Conservation (phyloP, 2,329 filamentous ascomycete species). For the Aspergillus piperis region DNA sequence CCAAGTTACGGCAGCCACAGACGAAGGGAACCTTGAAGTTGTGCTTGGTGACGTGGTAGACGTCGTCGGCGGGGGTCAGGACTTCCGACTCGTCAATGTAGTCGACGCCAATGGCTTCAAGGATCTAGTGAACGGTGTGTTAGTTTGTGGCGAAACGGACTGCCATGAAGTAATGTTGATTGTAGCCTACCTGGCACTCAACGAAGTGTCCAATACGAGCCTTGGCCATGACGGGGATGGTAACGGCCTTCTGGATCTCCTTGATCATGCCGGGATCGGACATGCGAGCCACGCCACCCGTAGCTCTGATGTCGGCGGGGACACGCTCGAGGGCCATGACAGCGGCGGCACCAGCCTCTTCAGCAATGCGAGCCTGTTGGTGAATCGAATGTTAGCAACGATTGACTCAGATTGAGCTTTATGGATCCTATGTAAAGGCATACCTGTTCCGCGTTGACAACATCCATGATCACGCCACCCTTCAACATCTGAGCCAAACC, state of each 20-base stretch:
- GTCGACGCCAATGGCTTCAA: slow-evolving; percentile 91
- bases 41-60: slow-evolving; percentile 89
- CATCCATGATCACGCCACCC: slow-evolving; percentile 99
- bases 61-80: slow-evolving; percentile 87
- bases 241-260: slow-evolving; percentile 91
- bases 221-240: slow-evolving; percentile 99
- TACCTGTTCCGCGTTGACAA: slow-evolving; percentile 84
- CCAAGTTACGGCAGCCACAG: slow-evolving; percentile 91
- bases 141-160: neutral
- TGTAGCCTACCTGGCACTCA: slow-evolving; percentile 72
- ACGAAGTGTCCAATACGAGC: slow-evolving; percentile 97
- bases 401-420: neutral
- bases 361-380: slow-evolving; percentile 81
- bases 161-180: neutral
- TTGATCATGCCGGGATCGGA: slow-evolving; percentile 92
- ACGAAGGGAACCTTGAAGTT: slow-evolving; percentile 85
- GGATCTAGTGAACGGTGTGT: slow-evolving; percentile 62
- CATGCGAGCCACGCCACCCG: slow-evolving; percentile 96
- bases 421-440: slow-evolving; percentile 1
- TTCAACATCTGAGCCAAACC: slow-evolving; percentile 97
- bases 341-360: slow-evolving; percentile 91
- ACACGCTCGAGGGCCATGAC: slow-evolving; percentile 99
- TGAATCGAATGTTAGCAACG: neutral
- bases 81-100: slow-evolving; percentile 99
- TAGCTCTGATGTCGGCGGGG: slow-evolving; percentile 87